Percentiles rank a stretch among this genome's conserved stretches.
Evolutionary conservation across 108 stramenopile species (phyloP).

Genomic region (Epithemia pelagica): DNA sequence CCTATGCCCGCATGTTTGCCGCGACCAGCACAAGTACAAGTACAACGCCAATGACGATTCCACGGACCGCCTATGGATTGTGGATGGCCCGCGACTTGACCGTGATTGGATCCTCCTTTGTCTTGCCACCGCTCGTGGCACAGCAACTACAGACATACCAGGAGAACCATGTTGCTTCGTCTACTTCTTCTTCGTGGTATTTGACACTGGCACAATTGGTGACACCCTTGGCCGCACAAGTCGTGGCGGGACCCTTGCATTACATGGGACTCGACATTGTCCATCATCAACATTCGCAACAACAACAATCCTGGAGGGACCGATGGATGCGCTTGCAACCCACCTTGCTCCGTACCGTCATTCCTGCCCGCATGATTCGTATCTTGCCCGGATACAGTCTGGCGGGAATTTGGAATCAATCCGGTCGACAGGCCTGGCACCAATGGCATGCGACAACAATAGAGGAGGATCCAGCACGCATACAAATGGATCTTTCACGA

Average conservation of each 20-base stretch:
- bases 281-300: constrained; percentile 31
- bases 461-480: no score
- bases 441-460: no score
- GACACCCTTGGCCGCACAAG: constrained; percentile 31
- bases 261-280: constrained; percentile 43
- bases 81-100: constrained; percentile 41
- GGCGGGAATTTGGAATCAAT: constrained; percentile 38
- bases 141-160: not conserved
- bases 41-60: constrained; percentile 26
- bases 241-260: constrained; percentile 45
- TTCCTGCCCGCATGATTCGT: constrained; percentile 33
- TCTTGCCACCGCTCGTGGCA: constrained; percentile 42
- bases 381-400: constrained; percentile 51
- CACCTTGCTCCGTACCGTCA: constrained; percentile 22
- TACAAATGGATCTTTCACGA: no score
- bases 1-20: constrained; percentile 38
- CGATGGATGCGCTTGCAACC: constrained; percentile 13
- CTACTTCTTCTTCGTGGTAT: no score
- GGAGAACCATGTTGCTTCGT: no score
- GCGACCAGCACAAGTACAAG: not conserved
- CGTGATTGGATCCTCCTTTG: constrained; percentile 46
- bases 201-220: constrained; percentile 24
- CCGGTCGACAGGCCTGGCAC: no score
- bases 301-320: constrained; percentile 19
- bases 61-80: constrained; percentile 30